Evolutionary conservation across 164 flowering plant genomes (phyloP), one percentile per base, ranked within the genome.

Genomic region (Vitis riparia): DNA sequence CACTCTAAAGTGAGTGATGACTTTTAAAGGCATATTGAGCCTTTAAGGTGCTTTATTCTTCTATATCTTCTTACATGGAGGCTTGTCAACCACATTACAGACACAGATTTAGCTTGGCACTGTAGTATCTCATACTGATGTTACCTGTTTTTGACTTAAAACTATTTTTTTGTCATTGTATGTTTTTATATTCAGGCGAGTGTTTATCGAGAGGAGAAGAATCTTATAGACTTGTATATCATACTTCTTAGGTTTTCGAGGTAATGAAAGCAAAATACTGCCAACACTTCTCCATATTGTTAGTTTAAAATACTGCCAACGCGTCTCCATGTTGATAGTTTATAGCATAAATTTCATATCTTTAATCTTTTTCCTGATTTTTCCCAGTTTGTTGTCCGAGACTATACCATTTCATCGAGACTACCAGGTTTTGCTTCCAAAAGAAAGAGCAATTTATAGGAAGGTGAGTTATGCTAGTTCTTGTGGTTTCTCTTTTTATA

Each of bases 401-500:
- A 95, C 99, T 59, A 93, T 95, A 76, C 98, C 98, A 47, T 79
- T 69, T 61, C 99, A 95, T 81, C 94, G 91, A 70, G 99, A 95
- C 85, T 95, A 90, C 79, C 93, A 80, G 68, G 74, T 58, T 65
- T 77, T 77, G 53, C 79, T 72, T 77, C 81, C 82, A 44, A 90
- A 81, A 69, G 86, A 88, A 73, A 88, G 78, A 73, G 11, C 61
- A 4, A 44, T 37, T 56, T 82, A 79, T 70, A 89, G 50, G 80
- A 91, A 85, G 92, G 99, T 91, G 14, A 50, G 65, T 44, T 60
- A 15, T 47, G 32, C 13, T n/a, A 6, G 44, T 66, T 55, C 15
- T 11, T 30, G 0, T 65, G 6, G 60, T 51, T 12, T 37, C 5
- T 55, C 6, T 62, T 32, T n/a, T 16, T 15, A 9, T 58, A 23